Evolutionary conservation across 2,329 filamentous ascomycete genomes (phyloP).

Genomic region (Huntiella abstrusa): DNA sequence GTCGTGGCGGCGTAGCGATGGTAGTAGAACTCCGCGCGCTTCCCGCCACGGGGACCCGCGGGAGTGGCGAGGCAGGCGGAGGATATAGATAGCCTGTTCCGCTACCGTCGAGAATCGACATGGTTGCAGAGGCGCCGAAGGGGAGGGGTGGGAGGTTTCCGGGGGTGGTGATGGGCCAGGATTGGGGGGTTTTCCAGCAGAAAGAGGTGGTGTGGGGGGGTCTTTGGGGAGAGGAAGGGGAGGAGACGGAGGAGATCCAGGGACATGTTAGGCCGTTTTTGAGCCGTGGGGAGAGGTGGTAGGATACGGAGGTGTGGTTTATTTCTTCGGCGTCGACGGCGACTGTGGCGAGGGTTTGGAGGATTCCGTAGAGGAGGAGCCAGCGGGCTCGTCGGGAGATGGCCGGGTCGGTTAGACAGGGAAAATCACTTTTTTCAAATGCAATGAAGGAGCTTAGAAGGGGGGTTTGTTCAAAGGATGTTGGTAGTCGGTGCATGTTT

Average conservation of each 20-base stretch:
- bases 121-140: constrained; percentile 5
- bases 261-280: constrained; percentile 32
- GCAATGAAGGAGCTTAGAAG: constrained; percentile 35
- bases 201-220: constrained; percentile 31
- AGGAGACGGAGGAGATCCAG: constrained; percentile 21
- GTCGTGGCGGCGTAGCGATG: no score
- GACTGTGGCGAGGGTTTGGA: constrained; percentile 40
- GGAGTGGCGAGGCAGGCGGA: constrained; percentile 9
- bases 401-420: constrained; percentile 32
- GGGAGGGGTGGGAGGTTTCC: constrained; percentile 1
- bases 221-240: constrained; percentile 16
- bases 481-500: constrained; percentile 37
- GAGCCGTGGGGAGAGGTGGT: constrained; percentile 37
- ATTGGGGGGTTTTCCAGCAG: constrained; percentile 24
- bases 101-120: not conserved
- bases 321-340: constrained; percentile 37
- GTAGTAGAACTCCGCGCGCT: no score
- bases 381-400: constrained; percentile 39
- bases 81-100: not conserved
- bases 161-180: not conserved
- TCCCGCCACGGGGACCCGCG: constrained; percentile 12
- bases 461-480: constrained; percentile 30
- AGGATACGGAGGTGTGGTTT: constrained; percentile 33
- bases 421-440: constrained; percentile 35
- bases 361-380: constrained; percentile 39